Evolutionary conservation across 2,329 filamentous ascomycete species (phyloP).

Genomic region (Clonostachys chloroleuca): DNA sequence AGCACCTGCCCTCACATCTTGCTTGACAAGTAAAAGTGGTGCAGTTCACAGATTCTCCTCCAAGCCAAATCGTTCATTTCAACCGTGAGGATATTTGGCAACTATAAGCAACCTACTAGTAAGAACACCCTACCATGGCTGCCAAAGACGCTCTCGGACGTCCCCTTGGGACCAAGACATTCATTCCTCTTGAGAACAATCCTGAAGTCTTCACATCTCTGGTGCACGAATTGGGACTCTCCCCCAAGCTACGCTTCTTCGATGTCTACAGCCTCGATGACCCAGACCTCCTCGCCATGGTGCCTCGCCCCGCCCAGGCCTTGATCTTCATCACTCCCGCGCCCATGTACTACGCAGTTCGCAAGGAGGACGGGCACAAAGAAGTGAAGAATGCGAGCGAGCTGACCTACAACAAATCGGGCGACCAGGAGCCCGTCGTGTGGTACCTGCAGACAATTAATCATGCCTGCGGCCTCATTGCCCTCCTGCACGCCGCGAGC

Average conservation of each 20-base stretch:
- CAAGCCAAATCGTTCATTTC: background rate
- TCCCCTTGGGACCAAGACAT: constrained; percentile 22
- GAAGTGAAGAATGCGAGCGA: constrained; percentile 9
- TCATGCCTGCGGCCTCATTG: constrained; percentile 78
- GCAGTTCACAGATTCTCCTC: no score
- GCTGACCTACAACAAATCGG: constrained; percentile 22
- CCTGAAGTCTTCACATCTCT: constrained; percentile 75
- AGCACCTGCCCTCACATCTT: no score
- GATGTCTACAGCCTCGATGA: constrained; percentile 82
- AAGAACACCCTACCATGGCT: constrained; percentile 12
- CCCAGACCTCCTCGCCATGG: constrained; percentile 65
- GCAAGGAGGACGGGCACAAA: constrained; percentile 13
- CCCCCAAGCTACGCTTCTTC: constrained; percentile 65
- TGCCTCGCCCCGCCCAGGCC: constrained; percentile 69
- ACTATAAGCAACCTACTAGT: background rate
- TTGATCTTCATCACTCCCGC: constrained; percentile 76
- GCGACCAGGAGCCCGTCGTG: constrained; percentile 56
- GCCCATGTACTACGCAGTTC: constrained; percentile 39
- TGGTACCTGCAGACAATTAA: constrained; percentile 87
- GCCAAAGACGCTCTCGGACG: constrained; percentile 18
- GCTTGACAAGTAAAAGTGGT: no score
- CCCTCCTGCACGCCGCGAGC: constrained; percentile 65
- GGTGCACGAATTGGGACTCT: constrained; percentile 67
- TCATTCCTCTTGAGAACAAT: constrained; percentile 52
- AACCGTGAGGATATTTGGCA: background rate